phyloP scores from a whole-genome alignment of 768 basidiomycete genomes.

The Tremella mesenterica region DNA sequence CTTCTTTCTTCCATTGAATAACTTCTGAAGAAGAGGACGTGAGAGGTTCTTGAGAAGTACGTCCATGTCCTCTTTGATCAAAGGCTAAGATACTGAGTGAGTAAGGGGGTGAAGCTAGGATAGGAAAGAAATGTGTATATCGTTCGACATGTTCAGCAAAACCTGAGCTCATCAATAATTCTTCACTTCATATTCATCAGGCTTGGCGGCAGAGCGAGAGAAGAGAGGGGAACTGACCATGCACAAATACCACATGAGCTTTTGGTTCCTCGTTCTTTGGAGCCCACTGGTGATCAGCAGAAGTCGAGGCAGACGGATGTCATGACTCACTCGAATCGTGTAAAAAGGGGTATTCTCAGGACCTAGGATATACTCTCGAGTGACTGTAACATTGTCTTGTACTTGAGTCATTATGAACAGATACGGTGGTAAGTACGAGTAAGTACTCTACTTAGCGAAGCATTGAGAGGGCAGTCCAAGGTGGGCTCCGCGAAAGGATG shows the following conservation, averaged over 20 bases:
- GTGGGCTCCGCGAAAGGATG: no score
- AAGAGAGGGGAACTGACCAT: constrained; percentile 27
- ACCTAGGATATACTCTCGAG: constrained; percentile 36
- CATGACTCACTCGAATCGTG: constrained; percentile 23
- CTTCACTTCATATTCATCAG: neutral
- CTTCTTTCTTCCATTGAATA: constrained; percentile 26
- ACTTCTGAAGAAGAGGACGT: constrained; percentile 13
- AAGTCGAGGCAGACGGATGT: neutral
- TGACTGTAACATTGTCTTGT: constrained; percentile 9
- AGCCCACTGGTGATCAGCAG: constrained; percentile 16
- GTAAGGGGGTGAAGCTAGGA: constrained; percentile 25
- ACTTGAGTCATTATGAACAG: no score
- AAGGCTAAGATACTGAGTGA: constrained; percentile 30
- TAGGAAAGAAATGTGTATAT: constrained; percentile 31
- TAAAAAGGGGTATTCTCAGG: constrained; percentile 34
- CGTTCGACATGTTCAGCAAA: constrained; percentile 35
- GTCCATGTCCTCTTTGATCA: constrained; percentile 37
- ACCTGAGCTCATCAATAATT: constrained; percentile 13
- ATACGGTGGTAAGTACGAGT: no score
- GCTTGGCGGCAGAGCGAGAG: no score
- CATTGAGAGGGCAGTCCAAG: no score
- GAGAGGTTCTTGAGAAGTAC: constrained; percentile 23
- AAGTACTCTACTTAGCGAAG: no score
- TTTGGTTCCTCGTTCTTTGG: constrained; percentile 19
- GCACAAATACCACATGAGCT: constrained; percentile 34